Evolutionary conservation across 164 flowering plant species (phyloP), one percentile per base, ranked within the genome.

Genomic region (Aristolochia fimbriata): DNA sequence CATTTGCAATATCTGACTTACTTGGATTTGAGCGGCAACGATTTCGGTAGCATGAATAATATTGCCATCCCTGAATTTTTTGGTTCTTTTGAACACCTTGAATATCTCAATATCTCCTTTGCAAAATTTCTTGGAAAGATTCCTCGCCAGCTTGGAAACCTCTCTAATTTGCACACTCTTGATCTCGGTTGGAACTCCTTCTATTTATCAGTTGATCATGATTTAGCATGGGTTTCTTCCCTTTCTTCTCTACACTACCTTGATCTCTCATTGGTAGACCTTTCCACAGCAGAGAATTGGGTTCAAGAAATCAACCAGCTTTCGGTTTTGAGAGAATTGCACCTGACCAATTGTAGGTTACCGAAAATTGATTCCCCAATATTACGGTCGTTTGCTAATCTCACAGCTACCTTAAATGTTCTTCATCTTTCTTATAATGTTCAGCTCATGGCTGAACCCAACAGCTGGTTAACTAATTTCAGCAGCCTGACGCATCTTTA

Each of bases 11-110:
- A 51, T 20, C 6, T 51, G 15, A 17, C 2, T 6, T 51, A 51
- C 13, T 24, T 51, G 14, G 55, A 51, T 24, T 20, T 51, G 55
- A 51, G 55, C 11, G 23, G 24, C 6, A 51, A 51, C 15, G 0
- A 13, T 20, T 51, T 51, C 12, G 8, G 3, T 17, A 27, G 3
- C 2, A 24, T 12, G 15, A 21, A 9, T 51, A 12, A 21, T 20
- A 55, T 62, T 15, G n/a, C n/a, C n/a, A n/a, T n/a, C n/a, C 65
- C 65, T 20, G 13, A 53, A 13, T 62, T 54, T 57, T 17, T 62
- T 27, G 58, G 65, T 54, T 53, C 58, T 8, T 25, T 55, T 16
- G 12, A 23, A 11, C 15, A 50, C 3, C n/a, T n/a, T n/a, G n/a
- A n/a, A n/a, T n/a, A n/a, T n/a, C n/a, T 62, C 5, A 62, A 62